Base-by-base conservation (phyloP, 441 rosid species). In the Metrosideros polymorpha region DNA sequence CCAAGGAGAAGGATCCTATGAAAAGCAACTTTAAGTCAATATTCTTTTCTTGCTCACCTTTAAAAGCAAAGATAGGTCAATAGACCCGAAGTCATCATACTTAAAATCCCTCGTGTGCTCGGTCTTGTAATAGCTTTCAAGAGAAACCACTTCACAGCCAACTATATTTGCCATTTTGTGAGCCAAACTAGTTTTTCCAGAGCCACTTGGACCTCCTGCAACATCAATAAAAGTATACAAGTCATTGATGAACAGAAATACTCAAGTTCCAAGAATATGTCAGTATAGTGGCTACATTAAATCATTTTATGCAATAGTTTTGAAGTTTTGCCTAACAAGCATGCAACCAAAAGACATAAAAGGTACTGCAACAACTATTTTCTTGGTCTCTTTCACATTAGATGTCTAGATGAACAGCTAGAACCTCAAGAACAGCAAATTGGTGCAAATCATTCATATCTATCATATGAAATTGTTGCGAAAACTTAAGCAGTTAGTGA, bases 181-280 rank as follows among this genome's bases (percentile, higher is more conserved):
- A 85, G 99, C 99, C 95, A 98, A 87, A 92, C 99, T 98, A 87
- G 99, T 97, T 93, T 98, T 98, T 83, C 99, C 99, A 79, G 99
- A 97, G 89, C 99, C 99, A 93, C 99, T 98, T 53, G 99, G 99
- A 89, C 99, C 99, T 89, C 99, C 99, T 98, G 92, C 91, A 91
- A 90, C 85, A 85, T 85, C 66, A 89, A 85, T 52, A 89, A 39
- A 57, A 83, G 57, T 45, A 83, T 10, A 52, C 55, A 83, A 83
- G 45, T 52, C 84, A 32, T 50, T 10, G 43, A 84, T 55, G 1
- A 35, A 83, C 83, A 9, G 52, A 61, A 27, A 35, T 56, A 86
- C 84, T 56, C 86, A 59, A 61, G 71, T 52, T 84, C 61, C 82
- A 52, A 89, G 52, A 50, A 54, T 53, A 54, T 43, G 47, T 43